Evolutionary conservation across 805 yeast species (phyloP).

Genomic region (Yarrowia porcina): DNA sequence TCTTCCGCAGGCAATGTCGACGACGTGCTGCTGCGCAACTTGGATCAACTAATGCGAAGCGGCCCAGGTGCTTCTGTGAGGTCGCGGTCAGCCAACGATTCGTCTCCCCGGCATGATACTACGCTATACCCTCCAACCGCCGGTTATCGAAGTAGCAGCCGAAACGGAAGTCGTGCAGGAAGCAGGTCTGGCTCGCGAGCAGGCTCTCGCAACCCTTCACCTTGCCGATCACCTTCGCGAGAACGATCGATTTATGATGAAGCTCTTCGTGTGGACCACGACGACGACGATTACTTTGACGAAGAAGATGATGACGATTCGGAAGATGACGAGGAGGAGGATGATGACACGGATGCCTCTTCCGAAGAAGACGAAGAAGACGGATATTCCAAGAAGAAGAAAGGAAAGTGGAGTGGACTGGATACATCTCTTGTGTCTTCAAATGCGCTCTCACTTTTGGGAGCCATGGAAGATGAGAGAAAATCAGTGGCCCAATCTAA

Average conservation of each 20-base stretch:
- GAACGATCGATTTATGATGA: conserved; percentile 13
- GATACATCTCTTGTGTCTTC: conserved; percentile 19
- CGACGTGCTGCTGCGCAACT: conserved; percentile 8
- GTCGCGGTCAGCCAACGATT: conserved; percentile 16
- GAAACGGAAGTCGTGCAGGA: conserved; percentile 22
- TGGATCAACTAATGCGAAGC: conserved; percentile 15
- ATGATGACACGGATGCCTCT: conserved; percentile 38
- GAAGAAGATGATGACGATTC: conserved; percentile 44
- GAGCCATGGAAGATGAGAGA: conserved; percentile 19
- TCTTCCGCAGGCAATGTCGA: conserved; percentile 16
- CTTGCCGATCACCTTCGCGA: neutral
- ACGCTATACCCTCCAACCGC: conserved; percentile 3
- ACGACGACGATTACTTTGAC: conserved; percentile 27
- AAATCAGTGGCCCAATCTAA: conserved; percentile 29
- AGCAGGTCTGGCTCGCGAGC: conserved; percentile 17
- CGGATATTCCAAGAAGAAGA: conserved; percentile 46
- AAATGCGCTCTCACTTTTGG: conserved; percentile 22
- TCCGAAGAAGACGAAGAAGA: conserved; percentile 47
- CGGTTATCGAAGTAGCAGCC: conserved; percentile 25
- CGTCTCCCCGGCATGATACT: conserved; percentile 6
- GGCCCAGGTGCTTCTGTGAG: conserved; percentile 22
- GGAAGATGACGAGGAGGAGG: conserved; percentile 57
- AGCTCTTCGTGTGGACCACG: conserved; percentile 21
- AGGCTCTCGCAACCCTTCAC: conserved; percentile 6
- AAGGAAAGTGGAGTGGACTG: conserved; percentile 27